A percentile compares a stretch with the other conserved stretches of the same genome.
These are phyloP conservation scores for Polygonum maritimum DNA, from an alignment of 148 eudicot species.

Conservation along the genomic window DNA sequence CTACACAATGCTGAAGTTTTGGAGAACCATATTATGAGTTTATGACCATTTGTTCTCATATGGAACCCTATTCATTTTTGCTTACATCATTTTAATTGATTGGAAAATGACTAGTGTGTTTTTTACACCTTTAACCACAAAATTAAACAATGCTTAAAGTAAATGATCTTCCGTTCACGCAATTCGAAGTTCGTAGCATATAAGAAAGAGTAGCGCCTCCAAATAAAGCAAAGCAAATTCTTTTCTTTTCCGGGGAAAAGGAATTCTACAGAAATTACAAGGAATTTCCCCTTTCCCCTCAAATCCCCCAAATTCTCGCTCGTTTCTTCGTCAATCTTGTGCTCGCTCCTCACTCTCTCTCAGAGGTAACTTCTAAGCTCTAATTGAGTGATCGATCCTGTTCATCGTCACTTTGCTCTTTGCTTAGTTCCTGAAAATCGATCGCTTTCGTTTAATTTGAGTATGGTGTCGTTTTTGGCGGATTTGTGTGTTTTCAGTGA, in stretches of 20 bases:
- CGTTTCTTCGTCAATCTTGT: not conserved
- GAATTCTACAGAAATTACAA: not conserved
- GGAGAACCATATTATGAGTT: not conserved
- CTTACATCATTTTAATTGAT: not conserved
- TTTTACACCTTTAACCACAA: not conserved
- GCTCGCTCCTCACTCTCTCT: not conserved
- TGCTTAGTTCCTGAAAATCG: not conserved
- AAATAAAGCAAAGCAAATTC: not conserved
- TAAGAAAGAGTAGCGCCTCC: not conserved
- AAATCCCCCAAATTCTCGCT: not conserved
- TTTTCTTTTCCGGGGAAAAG: not conserved
- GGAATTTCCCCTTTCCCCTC: not conserved
- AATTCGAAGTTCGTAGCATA: not conserved
- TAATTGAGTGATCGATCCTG: not conserved
- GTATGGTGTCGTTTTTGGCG: not conserved
- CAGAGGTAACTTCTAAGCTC: not conserved
- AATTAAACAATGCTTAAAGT: not conserved
- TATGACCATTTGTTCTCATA: not conserved
- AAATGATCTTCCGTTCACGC: conserved; percentile 1
- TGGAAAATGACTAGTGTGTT: conserved; percentile 1
- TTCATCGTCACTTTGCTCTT: not conserved
- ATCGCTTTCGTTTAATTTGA: not conserved
- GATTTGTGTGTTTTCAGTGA: conserved; percentile 1
- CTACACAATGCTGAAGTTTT: not conserved
- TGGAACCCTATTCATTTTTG: not conserved